phyloP scores from a whole-genome alignment of 805 yeast genomes.

The Cyberlindnera maritima region DNA sequence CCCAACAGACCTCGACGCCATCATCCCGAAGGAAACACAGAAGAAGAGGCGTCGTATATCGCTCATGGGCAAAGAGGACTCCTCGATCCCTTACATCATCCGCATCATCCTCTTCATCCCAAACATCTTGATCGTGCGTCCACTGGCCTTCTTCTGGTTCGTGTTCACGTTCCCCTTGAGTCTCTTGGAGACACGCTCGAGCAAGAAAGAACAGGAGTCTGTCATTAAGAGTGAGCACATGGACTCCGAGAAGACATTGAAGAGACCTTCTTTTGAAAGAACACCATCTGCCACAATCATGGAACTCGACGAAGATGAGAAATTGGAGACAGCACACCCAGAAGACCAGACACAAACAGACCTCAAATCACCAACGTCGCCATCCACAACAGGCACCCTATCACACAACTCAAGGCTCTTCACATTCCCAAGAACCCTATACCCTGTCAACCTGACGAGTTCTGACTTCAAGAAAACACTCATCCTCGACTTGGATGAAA shows the following conservation, averaged over 20 bases:
- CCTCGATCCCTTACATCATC: conserved; percentile 22
- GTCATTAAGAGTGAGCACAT: neutral
- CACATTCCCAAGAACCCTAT: conserved; percentile 37
- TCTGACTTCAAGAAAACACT: conserved; percentile 56
- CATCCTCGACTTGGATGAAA: conserved; percentile 89
- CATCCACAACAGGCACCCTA: conserved; percentile 18
- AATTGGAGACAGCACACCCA: conserved; percentile 4
- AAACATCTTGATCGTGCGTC: conserved; percentile 48
- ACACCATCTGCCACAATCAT: conserved; percentile 14
- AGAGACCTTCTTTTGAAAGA: conserved; percentile 1
- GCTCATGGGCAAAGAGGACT: conserved; percentile 3
- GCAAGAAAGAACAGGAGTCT: neutral
- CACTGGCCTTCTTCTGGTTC: conserved; percentile 47
- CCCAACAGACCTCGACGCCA: conserved; percentile 10
- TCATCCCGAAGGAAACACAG: conserved; percentile 11
- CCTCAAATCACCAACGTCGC: conserved; percentile 26
- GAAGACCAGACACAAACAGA: conserved; percentile 10
- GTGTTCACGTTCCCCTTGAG: conserved; percentile 56
- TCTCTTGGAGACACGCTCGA: conserved; percentile 32
- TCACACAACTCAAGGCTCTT: conserved; percentile 20
- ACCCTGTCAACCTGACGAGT: conserved; percentile 40
- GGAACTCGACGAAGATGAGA: conserved; percentile 24
- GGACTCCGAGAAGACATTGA: neutral
- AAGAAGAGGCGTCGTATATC: neutral
- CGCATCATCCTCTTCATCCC: conserved; percentile 44